Evolutionary conservation across 1,284 basidiomycete genomes (phyloP).

Genomic region (Trichosporon inkin): DNA sequence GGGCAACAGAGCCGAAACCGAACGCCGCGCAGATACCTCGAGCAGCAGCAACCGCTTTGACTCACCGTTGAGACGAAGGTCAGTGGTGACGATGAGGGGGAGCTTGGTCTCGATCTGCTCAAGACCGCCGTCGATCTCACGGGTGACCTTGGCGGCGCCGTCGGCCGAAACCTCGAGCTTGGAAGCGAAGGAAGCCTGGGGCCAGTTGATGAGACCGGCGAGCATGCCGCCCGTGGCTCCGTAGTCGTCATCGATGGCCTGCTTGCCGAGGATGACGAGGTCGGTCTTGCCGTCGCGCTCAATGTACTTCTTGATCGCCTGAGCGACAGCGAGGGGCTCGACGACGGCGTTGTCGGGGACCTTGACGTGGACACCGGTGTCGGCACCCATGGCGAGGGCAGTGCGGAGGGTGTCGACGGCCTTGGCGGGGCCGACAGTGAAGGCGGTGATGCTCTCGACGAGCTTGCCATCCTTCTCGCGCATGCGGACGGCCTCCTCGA

Average conservation of each 20-base stretch:
- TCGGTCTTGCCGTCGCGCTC: constrained; percentile 61
- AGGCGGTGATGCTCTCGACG: constrained; percentile 79
- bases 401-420: constrained; percentile 86
- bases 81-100: constrained; percentile 87
- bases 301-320: constrained; percentile 75
- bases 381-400: constrained; percentile 96
- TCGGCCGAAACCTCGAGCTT: constrained; percentile 73
- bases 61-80: constrained; percentile 66
- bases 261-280: constrained; percentile 94
- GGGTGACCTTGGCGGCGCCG: constrained; percentile 68
- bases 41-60: not conserved
- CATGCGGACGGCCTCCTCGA: constrained; percentile 93
- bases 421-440: constrained; percentile 91
- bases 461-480: constrained; percentile 66
- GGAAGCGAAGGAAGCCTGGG: constrained; percentile 92
- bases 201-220: constrained; percentile 86
- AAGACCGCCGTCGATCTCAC: constrained; percentile 93
- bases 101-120: constrained; percentile 77
- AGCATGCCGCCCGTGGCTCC: constrained; percentile 98
- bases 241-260: constrained; percentile 95
- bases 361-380: constrained; percentile 87
- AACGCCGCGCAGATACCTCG: not conserved
- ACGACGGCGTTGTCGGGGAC: constrained; percentile 75
- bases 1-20: constrained; percentile 2
- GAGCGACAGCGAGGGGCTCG: constrained; percentile 49